Percentiles rank a stretch among this genome's conserved stretches.
Evolutionary conservation across 2,329 filamentous ascomycete species (phyloP).

Genomic region (Trichophyton simii): DNA sequence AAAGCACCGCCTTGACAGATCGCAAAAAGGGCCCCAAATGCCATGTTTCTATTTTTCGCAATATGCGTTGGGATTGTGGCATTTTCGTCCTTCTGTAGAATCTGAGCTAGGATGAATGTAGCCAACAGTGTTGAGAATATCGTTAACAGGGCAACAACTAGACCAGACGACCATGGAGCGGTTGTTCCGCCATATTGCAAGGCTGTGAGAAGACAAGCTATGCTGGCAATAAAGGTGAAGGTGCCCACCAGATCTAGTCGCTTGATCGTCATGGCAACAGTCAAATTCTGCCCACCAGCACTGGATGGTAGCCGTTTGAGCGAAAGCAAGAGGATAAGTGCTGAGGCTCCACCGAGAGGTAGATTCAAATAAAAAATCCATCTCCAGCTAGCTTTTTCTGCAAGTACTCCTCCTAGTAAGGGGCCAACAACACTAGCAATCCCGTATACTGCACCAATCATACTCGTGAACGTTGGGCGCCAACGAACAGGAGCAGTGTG

Average conservation of each 20-base stretch:
- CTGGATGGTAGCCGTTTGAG: conserved; percentile 13
- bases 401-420: conserved; percentile 23
- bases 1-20: conserved; percentile 17
- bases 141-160: conserved; percentile 36
- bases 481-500: conserved; percentile 15
- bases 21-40: conserved; percentile 19
- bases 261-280: conserved; percentile 14
- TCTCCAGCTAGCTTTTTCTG: conserved; percentile 24
- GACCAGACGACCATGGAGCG: conserved; percentile 34
- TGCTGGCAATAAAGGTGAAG: conserved; percentile 33
- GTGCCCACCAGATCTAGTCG: conserved; percentile 34
- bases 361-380: conserved; percentile 29
- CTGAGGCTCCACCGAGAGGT: conserved; percentile 19
- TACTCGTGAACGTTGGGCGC: conserved; percentile 18
- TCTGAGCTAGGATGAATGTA: conserved; percentile 25
- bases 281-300: conserved; percentile 13
- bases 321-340: conserved; percentile 19
- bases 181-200: conserved; percentile 37
- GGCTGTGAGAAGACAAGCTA: conserved; percentile 35
- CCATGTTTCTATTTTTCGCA: conserved; percentile 19
- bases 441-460: conserved; percentile 18
- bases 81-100: conserved; percentile 25
- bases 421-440: conserved; percentile 12
- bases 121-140: conserved; percentile 39
- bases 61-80: conserved; percentile 25